Base-by-base conservation (phyloP, 768 basidiomycete genomes). In the Boletus pseudopeckii region DNA sequence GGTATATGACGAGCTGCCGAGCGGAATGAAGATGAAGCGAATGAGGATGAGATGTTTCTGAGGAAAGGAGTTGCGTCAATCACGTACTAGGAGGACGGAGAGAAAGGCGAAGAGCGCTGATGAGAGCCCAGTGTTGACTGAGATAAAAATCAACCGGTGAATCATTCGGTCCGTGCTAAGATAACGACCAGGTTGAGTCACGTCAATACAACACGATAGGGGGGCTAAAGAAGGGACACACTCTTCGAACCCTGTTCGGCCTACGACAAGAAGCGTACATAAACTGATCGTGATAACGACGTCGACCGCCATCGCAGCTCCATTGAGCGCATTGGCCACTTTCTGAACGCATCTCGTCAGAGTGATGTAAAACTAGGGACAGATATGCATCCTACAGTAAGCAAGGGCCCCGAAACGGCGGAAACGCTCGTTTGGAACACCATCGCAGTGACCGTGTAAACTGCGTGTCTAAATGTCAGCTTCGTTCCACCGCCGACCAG, bases 111-210 rank as follows among this genome's bases (percentile, higher is more conserved):
- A 67, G 20, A 59, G 36, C 4, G 62, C 56, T 1, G 59, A 64
- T 8, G 53, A 67, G 34, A 65, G 64, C 1, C 68, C 62, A 6
- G 66, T 57, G 42, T 66, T 64, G 44, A 60, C 59, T 34, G 62
- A 62, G 45, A 61, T 61, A 46, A 68, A 54, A 40, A 67, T 64
- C 54, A 68, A 5, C 15, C 66, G 58, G 26, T 52, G 50, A 54
- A 67, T 51, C 53, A 62, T 64, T 15, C 39, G 61, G 45, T 66
- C 66, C 26, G 64, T 68, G 43, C 64, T 67, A 33, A 33, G 34
- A 45, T 30, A 47, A 50, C 7, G 8, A 11, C 13, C 54, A 39
- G 45, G 53, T 51, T 49, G 49, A 45, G 39, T 34, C 11, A 32
- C 11, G 45, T 9, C 44, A 39, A 39, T 26, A 34, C 36, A n/a